These are phyloP conservation scores for Ogataea thermomethanolica DNA, from an alignment of 805 yeast genomes.

Conservation along the genomic window DNA sequence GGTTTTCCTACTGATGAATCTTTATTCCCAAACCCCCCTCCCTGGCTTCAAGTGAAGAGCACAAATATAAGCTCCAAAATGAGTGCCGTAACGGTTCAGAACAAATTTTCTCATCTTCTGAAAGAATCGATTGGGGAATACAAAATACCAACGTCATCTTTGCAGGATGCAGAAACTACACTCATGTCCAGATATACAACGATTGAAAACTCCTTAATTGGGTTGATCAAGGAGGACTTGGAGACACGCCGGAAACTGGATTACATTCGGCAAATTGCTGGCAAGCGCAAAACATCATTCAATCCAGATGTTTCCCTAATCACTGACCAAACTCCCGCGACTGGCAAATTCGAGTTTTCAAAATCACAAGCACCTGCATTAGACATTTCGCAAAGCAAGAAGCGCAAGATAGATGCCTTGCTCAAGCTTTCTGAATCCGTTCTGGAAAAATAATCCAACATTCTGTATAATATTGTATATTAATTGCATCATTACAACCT, in stretches of 20 bases:
- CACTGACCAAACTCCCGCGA: conserved; percentile 4
- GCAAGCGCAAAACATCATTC: conserved; percentile 1
- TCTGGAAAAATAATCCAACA: conserved; percentile 11
- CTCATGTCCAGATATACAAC: conserved; percentile 17
- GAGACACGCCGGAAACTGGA: conserved; percentile 10
- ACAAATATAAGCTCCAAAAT: conserved; percentile 2
- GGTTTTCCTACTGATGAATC: not conserved
- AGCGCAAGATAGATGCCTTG: conserved; percentile 19
- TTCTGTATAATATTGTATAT: conserved; percentile 9
- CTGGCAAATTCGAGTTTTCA: conserved; percentile 13
- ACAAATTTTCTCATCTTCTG: conserved; percentile 1
- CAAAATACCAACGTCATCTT: not conserved
- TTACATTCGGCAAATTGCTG: conserved; percentile 13
- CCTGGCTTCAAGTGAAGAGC: conserved; percentile 8
- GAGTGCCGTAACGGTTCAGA: conserved; percentile 3
- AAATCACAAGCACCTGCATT: not conserved
- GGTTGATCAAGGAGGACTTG: conserved; percentile 9
- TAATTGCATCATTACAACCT: conserved; percentile 6
- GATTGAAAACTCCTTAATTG: conserved; percentile 16
- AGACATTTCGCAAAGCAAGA: conserved; percentile 6
- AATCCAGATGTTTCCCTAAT: conserved; percentile 13
- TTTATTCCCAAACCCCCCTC: conserved; percentile 1
- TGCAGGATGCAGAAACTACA: conserved; percentile 16
- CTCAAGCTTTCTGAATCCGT: conserved; percentile 27
- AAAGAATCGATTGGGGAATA: conserved; percentile 1